Evolutionary conservation across 176 grass and related monocot genomes (phyloP).

Genomic region (Calamus simplicifolius): DNA sequence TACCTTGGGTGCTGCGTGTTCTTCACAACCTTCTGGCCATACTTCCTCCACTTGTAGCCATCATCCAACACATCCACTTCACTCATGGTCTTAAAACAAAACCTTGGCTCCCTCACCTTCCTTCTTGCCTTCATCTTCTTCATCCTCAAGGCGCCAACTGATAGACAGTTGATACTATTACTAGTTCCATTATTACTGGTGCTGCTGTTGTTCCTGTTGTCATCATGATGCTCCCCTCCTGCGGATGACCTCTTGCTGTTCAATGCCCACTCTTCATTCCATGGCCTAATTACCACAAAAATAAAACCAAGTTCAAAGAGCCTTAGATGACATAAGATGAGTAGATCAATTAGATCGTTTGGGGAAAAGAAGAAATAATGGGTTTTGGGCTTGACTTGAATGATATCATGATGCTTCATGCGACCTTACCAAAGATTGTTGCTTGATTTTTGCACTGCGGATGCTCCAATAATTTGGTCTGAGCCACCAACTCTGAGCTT

Average conservation of each 20-base stretch:
- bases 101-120: constrained; percentile 89
- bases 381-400: too few species aligned
- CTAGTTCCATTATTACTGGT: not conserved
- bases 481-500: constrained; percentile 2
- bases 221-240: constrained; percentile 5
- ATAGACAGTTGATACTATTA: constrained; percentile 15
- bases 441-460: constrained; percentile 16
- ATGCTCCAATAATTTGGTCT: constrained; percentile 6
- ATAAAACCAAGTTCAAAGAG: not conserved
- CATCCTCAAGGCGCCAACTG: constrained; percentile 44
- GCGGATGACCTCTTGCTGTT: constrained; percentile 8
- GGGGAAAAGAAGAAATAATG: too few species aligned
- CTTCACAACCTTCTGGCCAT: constrained; percentile 99
- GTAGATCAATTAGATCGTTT: too few species aligned
- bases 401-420: too few species aligned
- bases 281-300: constrained; percentile 5
- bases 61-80: constrained; percentile 96
- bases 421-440: constrained; percentile 21
- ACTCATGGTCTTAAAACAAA: constrained; percentile 99
- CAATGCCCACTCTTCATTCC: constrained; percentile 15
- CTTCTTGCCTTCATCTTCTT: constrained; percentile 68
- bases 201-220: constrained; percentile 8
- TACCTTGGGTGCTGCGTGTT: constrained; percentile 98
- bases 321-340: too few species aligned
- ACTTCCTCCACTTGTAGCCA: constrained; percentile 99